Base-by-base conservation (phyloP, 306 rosid species). In the Ormosia semicastrata region DNA sequence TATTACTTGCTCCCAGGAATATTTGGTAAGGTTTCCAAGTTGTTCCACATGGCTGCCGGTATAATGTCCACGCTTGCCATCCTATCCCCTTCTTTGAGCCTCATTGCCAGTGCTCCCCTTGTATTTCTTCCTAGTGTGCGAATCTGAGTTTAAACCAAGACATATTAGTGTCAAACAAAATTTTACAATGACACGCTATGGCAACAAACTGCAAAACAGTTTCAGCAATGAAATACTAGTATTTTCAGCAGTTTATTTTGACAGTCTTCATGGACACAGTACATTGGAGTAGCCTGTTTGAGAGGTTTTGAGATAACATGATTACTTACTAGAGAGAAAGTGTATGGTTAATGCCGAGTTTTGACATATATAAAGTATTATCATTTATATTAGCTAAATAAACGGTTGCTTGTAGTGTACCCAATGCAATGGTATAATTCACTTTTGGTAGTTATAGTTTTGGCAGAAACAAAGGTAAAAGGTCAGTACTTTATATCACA, bases 61-160 rank as follows among this genome's bases (percentile, higher is more conserved):
- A 95, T 88, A 71, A 95, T 93, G 87, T 93, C 99, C 83, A 92
- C 89, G 46, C 98, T 84, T 13, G 99, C 99, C 93, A 95, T 92
- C 87, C 87, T 93, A 89, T 95, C 99, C 71, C 90, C 94, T 64
- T 67, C 78, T 81, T 60, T 93, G 66, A 95, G 97, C 82, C 90
- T 92, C 99, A 95, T 95, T 75, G 98, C 99, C 74, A 75, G 82
- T 58, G 92, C 82, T 49, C 98, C 99, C 81, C 99, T 88, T 3
- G 99, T 93, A 81, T 91, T 95, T 90, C 99, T 90, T 80, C 94
- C 82, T 79, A 39, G 90, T 18, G 97, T 83, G 12, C 98, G 98
- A 81, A 93, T 91, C 99, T 95, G 96, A 57, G 78, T 18, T 82
- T 78, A 56, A 86, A 66, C 63, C 39, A 57, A 81, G 66, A 81